Evolutionary conservation across 495 filamentous ascomycete species (phyloP).

Genomic region (Tuber magnatum): DNA sequence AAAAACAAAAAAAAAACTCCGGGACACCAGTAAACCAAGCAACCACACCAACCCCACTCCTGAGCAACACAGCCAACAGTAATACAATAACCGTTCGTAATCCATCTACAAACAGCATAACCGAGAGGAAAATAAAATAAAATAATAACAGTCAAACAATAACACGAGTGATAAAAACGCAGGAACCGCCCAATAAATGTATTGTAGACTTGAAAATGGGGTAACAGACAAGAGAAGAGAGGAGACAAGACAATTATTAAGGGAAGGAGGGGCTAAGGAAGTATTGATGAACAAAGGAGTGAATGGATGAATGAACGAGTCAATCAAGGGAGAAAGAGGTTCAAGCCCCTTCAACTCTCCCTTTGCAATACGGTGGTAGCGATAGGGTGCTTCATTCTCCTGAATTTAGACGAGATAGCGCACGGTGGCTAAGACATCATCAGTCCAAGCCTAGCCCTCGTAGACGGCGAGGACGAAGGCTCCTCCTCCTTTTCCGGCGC

Average conservation of each 20-base stretch:
- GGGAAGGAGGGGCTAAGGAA: background rate
- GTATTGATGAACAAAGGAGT: background rate
- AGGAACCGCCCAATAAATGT: background rate
- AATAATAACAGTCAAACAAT: background rate
- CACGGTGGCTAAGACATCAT: background rate
- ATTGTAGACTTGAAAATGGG: background rate
- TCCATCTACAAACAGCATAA: constrained; percentile 7
- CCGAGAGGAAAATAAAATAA: background rate
- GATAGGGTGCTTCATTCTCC: background rate
- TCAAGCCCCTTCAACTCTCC: background rate
- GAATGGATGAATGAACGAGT: background rate
- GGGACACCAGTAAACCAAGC: constrained; percentile 9
- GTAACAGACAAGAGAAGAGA: background rate
- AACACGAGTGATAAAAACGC: background rate
- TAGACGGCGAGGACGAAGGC: background rate
- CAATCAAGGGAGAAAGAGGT: background rate
- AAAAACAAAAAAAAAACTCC: constrained; percentile 6
- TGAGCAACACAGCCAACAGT: background rate
- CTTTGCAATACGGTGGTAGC: background rate
- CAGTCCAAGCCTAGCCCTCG: background rate
- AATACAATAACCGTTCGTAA: background rate
- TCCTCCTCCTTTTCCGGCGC: background rate
- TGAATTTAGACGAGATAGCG: background rate
- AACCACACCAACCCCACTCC: background rate
- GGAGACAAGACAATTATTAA: background rate